A percentile compares a stretch with the other conserved stretches of the same genome.
Evolutionary conservation across 768 basidiomycete genomes (phyloP).

Genomic region (Podaxis sp.): DNA sequence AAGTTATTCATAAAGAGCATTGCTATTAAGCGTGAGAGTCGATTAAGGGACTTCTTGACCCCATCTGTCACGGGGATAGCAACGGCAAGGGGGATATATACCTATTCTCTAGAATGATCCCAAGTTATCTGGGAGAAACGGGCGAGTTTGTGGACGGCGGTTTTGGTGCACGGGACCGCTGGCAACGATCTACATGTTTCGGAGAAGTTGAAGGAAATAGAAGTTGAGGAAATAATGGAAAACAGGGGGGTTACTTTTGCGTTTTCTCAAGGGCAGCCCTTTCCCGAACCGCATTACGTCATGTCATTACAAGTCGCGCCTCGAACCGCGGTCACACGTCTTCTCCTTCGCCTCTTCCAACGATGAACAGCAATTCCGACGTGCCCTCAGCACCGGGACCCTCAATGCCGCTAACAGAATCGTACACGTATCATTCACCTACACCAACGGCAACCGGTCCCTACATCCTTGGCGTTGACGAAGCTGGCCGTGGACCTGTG

Average conservation of each 20-base stretch:
- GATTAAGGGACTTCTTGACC: not conserved
- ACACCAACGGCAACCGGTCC: constrained; percentile 66
- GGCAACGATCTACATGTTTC: too few relatives aligned
- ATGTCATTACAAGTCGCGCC: not conserved
- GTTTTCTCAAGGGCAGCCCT: not conserved
- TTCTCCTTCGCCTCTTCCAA: not conserved
- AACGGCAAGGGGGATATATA: not conserved
- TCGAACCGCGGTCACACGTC: not conserved
- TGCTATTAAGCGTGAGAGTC: not conserved
- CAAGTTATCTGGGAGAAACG: too few relatives aligned
- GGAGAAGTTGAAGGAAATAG: too few relatives aligned
- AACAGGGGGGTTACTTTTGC: not conserved
- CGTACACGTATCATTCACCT: constrained; percentile 77
- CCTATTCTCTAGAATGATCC: not conserved
- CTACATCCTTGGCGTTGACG: constrained; percentile 98
- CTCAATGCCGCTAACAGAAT: constrained; percentile 53
- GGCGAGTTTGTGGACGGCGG: too few relatives aligned
- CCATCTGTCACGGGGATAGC: not conserved
- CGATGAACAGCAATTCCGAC: constrained; percentile 1
- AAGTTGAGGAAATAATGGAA: too few relatives aligned
- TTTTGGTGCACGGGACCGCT: too few relatives aligned
- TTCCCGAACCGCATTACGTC: not conserved
- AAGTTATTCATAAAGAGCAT: not conserved
- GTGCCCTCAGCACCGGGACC: constrained; percentile 59
- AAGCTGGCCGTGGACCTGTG: constrained; percentile 95